These are phyloP conservation scores for Dryadomyces sulphureus DNA, from an alignment of 2,329 filamentous ascomycete species.

Conservation along the genomic window DNA sequence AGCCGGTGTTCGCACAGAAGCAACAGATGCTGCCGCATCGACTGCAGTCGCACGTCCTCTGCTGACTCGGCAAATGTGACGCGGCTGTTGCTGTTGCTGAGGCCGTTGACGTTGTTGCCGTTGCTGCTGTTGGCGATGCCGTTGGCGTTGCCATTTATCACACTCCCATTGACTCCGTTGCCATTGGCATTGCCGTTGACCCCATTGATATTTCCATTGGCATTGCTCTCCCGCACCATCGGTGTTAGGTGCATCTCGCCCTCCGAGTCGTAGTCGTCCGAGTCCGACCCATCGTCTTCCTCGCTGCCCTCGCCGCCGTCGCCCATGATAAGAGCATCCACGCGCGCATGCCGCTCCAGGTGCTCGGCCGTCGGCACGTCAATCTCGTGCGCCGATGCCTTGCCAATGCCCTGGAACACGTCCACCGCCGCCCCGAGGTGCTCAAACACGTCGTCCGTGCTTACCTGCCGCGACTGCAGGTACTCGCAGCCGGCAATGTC, in stretches of 20 bases:
- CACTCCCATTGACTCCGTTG: constrained; percentile 6
- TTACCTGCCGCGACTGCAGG: constrained; percentile 23
- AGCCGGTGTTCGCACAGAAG: constrained; percentile 55
- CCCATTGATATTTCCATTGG: no score
- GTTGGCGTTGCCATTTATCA: constrained; percentile 2
- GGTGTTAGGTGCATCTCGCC: constrained; percentile 6
- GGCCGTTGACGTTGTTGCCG: not conserved
- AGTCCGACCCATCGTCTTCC: constrained; percentile 20
- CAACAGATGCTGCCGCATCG: constrained; percentile 59
- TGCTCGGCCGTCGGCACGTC: constrained; percentile 33
- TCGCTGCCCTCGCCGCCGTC: constrained; percentile 21
- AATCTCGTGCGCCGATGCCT: constrained; percentile 30
- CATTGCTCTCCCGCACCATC: not conserved
- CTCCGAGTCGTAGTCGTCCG: constrained; percentile 17
- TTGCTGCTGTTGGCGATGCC: not conserved
- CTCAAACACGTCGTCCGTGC: constrained; percentile 41
- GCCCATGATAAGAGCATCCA: constrained; percentile 12
- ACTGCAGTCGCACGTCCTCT: constrained; percentile 31
- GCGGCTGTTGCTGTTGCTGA: constrained; percentile 13
- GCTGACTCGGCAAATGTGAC: constrained; percentile 37
- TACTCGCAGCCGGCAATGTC: constrained; percentile 25
- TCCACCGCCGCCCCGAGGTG: constrained; percentile 37
- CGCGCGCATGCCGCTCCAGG: constrained; percentile 19
- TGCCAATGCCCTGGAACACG: constrained; percentile 42
- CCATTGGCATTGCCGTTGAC: not conserved